Evolutionary conservation across 192 early-diverging fungal genomes (phyloP), one percentile per base, ranked within the genome.

Genomic region (Rhizophagus prolifer): DNA sequence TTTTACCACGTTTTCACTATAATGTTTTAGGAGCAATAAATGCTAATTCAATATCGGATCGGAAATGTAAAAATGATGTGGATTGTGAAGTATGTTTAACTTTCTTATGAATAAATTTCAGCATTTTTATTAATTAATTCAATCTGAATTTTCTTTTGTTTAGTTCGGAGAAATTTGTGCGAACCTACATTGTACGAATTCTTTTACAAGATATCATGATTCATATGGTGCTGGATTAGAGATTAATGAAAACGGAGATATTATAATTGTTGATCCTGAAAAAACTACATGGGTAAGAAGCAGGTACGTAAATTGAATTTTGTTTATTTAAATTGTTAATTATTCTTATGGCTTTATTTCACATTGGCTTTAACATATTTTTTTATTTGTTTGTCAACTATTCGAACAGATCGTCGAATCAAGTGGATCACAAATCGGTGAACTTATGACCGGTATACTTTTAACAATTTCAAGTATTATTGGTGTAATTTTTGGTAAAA

Each of bases 161-260:
- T 28, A 64, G 26, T 9, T 70, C 16, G 78, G 79, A 2, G 82
- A 89, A 75, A 82, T 80, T 54, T 89, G 88, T 60, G 79, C 85
- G 7, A 77, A 75, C 4, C 46, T 80, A 28, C 72, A 82, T 25
- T 89, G 88, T 63, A 75, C 85, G 38, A 64, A 59, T 16, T 82
- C 85, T 9, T 70, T 87, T 63, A 89, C 88, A n/a, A 74, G 82
- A 12, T 89, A 86, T 46, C 86, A 89, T 75, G 83, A 87, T 25
- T 81, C 88, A 1, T 89, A 84, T 76, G 88, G 88, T 14, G 70
- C 77, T 41, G 88, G 88, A 26, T 73, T 89, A 64, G 70, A 70
- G 12, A 82, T 82, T 67, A 64, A 82, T 64, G 79, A 83, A 54
- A 63, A 83, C 2, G 83, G 78, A 5, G 25, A 59, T 5, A 78